Evolutionary conservation across 108 stramenopile genomes (phyloP), one percentile per base, ranked within the genome.

Genomic region (Cyclostephanos tholiformis): DNA sequence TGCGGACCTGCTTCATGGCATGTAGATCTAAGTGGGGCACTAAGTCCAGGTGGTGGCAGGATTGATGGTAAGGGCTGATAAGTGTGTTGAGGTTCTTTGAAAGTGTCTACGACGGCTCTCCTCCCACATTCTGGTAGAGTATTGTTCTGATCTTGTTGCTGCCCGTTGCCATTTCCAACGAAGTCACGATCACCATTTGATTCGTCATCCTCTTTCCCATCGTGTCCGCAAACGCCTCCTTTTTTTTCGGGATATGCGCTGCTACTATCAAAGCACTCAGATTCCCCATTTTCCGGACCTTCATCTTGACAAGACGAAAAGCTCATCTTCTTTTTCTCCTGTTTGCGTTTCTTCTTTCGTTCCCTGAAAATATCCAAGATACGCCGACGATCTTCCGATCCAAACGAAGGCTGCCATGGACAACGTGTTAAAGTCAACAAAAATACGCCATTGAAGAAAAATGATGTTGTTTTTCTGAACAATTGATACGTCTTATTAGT

Each of bases 291-390:
- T 41, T 46, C 71, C 43, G 14, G 53, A 36, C 11, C 12, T 49
- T n/a, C 53, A 30, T 50, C 64, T 4, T 52, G 32, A 29, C 56
- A 4, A 19, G 65, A 46, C 48, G 61, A 62, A 41, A 22, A 22
- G 22, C 49, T 69, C 43, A 57, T 75, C 27, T 77, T 77, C 64
- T 65, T 71, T 68, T 80, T 79, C 29, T 73, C 64, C 58, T 86
- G 83, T 44, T 85, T 84, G 25, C 85, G 75, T 44, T 77, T 80
- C 75, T 89, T 89, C 80, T 90, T 91, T 44, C 88, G 85, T 50
- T 88, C 83, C 63, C 87, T 91, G 81, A 89, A 91, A 17, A 93
- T 57, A 41, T 93, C 90, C 43, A 89, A 71, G 65, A 93, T 86
- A 43, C 92, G 87, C 60, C 71, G 67, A 60, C 86, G 86, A 71